Percentiles rank a stretch among this genome's conserved stretches.
Evolutionary conservation across 192 early-diverging fungal genomes (phyloP).

Genomic region (Rhizoclosmatium globosum): DNA sequence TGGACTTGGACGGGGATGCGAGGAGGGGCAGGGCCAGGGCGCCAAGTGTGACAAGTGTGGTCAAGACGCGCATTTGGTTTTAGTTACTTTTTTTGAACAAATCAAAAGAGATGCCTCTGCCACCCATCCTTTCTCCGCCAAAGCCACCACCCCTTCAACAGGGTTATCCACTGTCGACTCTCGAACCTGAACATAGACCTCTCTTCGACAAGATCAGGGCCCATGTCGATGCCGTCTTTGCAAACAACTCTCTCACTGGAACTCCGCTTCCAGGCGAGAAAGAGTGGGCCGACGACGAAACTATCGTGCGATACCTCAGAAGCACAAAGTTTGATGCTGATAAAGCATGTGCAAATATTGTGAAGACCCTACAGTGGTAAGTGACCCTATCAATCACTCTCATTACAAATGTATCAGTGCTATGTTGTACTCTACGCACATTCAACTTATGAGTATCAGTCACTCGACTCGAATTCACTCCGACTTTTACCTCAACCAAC

Average conservation of each 20-base stretch:
- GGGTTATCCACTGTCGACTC: too few species aligned
- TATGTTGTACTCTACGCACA: too few species aligned
- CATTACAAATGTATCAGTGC: too few species aligned
- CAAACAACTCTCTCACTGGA: background rate
- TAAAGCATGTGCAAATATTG: background rate
- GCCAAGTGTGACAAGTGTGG: background rate
- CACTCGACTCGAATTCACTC: background rate
- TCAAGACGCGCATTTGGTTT: background rate
- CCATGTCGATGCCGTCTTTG: background rate
- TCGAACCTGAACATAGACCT: too few species aligned
- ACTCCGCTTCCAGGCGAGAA: slow-evolving; percentile 34
- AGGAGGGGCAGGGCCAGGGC: background rate
- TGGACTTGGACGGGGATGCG: background rate
- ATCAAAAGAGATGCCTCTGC: too few species aligned
- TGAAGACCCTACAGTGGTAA: slow-evolving; percentile 36
- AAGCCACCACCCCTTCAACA: too few species aligned
- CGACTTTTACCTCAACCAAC: background rate
- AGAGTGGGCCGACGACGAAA: slow-evolving; percentile 49
- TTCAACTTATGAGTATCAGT: too few species aligned
- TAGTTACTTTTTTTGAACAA: background rate
- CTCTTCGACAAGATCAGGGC: background rate
- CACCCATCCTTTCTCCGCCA: too few species aligned
- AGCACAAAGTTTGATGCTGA: slow-evolving; percentile 69
- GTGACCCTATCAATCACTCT: slow-evolving; percentile 14
- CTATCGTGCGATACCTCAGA: slow-evolving; percentile 53